phyloP scores from a whole-genome alignment of 768 basidiomycete species.

The Filobasidium wieringae region DNA sequence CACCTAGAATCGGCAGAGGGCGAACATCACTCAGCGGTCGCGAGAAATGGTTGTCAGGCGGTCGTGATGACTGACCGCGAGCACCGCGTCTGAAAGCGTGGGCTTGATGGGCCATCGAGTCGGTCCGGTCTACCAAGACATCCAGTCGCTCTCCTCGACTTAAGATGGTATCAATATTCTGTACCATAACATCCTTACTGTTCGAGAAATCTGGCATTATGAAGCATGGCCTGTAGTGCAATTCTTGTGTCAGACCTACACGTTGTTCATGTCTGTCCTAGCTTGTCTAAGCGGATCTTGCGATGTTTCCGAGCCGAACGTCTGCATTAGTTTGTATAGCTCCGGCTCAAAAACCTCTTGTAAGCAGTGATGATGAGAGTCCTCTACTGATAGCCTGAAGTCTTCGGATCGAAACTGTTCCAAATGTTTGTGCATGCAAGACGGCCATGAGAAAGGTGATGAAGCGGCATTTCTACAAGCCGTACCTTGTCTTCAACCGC shows the following conservation, averaged over 20 bases:
- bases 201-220: not conserved
- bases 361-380: conserved; percentile 25
- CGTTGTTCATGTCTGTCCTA: conserved; percentile 54
- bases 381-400: conserved; percentile 1
- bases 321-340: conserved; percentile 55
- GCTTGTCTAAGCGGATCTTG: conserved; percentile 77
- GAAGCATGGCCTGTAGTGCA: not conserved
- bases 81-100: conserved; percentile 86
- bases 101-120: conserved; percentile 85
- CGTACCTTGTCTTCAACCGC: conserved; percentile 58
- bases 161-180: conserved; percentile 94
- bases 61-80: conserved; percentile 43
- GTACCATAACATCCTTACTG: conserved; percentile 87
- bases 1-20: not conserved
- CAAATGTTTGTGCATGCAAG: not conserved
- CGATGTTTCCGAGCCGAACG: conserved; percentile 66
- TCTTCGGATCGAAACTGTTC: not conserved
- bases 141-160: conserved; percentile 90
- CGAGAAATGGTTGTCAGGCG: not conserved
- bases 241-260: conserved; percentile 35
- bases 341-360: conserved; percentile 37
- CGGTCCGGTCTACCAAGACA: conserved; percentile 91
- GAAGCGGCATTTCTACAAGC: no score
- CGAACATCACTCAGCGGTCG: not conserved
- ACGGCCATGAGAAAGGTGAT: not conserved